phyloP scores from a whole-genome alignment of 768 basidiomycete species.

The Paxillus rubicundulus region DNA sequence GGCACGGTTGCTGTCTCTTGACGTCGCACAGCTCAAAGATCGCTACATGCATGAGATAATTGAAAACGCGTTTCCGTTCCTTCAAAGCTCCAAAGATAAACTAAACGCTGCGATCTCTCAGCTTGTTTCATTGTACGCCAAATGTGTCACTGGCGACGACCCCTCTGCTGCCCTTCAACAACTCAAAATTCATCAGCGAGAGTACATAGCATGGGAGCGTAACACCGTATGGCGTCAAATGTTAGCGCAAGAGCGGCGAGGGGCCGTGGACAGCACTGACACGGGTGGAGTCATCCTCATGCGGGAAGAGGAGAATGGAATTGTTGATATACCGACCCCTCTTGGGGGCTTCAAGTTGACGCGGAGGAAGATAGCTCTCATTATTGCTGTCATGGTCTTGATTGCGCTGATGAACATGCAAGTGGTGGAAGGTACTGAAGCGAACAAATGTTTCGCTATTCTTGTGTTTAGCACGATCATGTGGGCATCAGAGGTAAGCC shows the following conservation, averaged over 20 bases:
- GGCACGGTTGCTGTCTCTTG: background rate
- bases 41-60: slow-evolving; percentile 71
- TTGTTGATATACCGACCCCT: slow-evolving; percentile 54
- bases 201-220: slow-evolving; percentile 95
- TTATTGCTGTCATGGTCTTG: slow-evolving; percentile 59
- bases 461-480: slow-evolving; percentile 86
- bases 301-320: slow-evolving; percentile 37
- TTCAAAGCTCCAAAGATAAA: slow-evolving; percentile 54
- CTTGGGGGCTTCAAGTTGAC: slow-evolving; percentile 67
- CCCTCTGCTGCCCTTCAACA: slow-evolving; percentile 67
- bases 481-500: slow-evolving; percentile 91
- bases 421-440: slow-evolving; percentile 60
- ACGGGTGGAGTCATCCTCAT: slow-evolving; percentile 47
- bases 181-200: slow-evolving; percentile 81
- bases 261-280: slow-evolving; percentile 37
- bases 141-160: slow-evolving; percentile 81
- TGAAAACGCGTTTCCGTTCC: slow-evolving; percentile 68
- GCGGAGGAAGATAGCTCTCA: slow-evolving; percentile 54
- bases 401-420: slow-evolving; percentile 56
- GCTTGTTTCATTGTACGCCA: slow-evolving; percentile 74
- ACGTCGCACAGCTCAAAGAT: slow-evolving; percentile 60
- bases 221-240: slow-evolving; percentile 98
- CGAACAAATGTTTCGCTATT: slow-evolving; percentile 89
- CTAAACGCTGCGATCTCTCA: slow-evolving; percentile 55
- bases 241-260: slow-evolving; percentile 79